These are phyloP conservation scores for Lathyrus oleraceus DNA, from an alignment of 306 rosid genomes.

Conservation along the genomic window DNA sequence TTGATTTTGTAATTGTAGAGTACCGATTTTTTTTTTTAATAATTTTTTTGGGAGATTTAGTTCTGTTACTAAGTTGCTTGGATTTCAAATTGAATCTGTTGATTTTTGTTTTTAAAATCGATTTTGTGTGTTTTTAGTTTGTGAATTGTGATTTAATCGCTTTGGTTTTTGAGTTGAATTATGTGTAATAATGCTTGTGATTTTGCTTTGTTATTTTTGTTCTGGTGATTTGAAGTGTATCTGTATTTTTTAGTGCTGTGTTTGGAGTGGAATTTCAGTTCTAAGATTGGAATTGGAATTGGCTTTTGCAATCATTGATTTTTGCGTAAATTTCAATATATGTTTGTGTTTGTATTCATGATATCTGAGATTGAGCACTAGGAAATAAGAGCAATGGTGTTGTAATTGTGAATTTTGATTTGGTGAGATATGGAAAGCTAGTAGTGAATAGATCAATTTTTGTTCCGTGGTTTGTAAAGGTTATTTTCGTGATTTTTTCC, in stretches of 20 bases:
- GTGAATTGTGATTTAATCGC: conserved; percentile 15
- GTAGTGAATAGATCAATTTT: conserved; percentile 5
- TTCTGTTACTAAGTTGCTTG: conserved; percentile 12
- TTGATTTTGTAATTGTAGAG: not conserved
- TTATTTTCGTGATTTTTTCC: conserved; percentile 17
- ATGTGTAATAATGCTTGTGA: not conserved
- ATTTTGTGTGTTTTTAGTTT: not conserved
- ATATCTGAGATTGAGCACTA: not conserved
- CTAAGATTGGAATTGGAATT: conserved; percentile 12
- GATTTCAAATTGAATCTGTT: conserved; percentile 32
- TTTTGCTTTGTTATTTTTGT: conserved; percentile 4
- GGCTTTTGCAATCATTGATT: not conserved
- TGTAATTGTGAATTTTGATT: not conserved
- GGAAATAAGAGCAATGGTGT: not conserved
- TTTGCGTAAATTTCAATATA: conserved; percentile 6
- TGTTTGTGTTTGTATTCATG: not conserved
- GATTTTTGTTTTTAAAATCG: not conserved
- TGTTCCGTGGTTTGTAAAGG: not conserved
- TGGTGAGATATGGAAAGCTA: conserved; percentile 2
- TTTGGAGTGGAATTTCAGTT: conserved; percentile 24
- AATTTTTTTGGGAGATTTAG: not conserved
- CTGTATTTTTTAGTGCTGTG: not conserved
- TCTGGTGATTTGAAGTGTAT: conserved; percentile 24
- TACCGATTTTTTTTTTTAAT: not conserved
- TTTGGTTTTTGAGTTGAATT: conserved; percentile 24